Evolutionary conservation across 345 rosid genomes (phyloP).

Genomic region (Melastoma malabathricum): DNA sequence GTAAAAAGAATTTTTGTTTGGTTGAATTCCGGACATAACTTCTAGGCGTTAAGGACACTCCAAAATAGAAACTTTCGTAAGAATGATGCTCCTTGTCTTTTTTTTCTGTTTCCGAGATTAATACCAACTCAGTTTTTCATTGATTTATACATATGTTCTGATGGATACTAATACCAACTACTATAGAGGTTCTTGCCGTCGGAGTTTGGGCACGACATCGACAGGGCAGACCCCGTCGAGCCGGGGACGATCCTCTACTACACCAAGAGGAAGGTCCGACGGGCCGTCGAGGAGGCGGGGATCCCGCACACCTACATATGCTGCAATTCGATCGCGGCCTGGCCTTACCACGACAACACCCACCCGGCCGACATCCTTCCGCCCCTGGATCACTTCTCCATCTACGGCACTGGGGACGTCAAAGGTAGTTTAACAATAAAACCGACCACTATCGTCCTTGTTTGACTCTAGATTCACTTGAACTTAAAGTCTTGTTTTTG

Average conservation of each 20-base stretch:
- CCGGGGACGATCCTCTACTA: constrained; percentile 41
- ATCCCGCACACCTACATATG: constrained; percentile 53
- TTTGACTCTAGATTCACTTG: no score
- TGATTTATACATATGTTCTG: neutral
- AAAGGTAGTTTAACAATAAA: constrained; percentile 24
- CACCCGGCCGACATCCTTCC: constrained; percentile 47
- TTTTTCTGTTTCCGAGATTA: neutral
- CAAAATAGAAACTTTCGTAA: no score
- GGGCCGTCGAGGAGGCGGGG: constrained; percentile 19
- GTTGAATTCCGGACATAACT: no score
- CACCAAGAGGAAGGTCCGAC: constrained; percentile 31
- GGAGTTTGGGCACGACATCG: constrained; percentile 65
- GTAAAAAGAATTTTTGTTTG: no score
- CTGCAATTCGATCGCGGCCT: constrained; percentile 60
- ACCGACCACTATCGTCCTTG: no score
- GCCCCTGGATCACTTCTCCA: constrained; percentile 39
- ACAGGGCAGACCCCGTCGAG: constrained; percentile 42
- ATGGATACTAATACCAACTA: neutral
- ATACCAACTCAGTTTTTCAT: no score
- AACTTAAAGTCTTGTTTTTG: no score
- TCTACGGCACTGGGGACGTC: constrained; percentile 46
- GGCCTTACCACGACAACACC: constrained; percentile 53
- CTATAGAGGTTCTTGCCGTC: constrained; percentile 55
- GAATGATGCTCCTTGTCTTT: neutral
- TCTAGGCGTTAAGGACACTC: no score